Conservation (phyloP, 257 asterid genomes). For the Gentiana straminea region DNA sequence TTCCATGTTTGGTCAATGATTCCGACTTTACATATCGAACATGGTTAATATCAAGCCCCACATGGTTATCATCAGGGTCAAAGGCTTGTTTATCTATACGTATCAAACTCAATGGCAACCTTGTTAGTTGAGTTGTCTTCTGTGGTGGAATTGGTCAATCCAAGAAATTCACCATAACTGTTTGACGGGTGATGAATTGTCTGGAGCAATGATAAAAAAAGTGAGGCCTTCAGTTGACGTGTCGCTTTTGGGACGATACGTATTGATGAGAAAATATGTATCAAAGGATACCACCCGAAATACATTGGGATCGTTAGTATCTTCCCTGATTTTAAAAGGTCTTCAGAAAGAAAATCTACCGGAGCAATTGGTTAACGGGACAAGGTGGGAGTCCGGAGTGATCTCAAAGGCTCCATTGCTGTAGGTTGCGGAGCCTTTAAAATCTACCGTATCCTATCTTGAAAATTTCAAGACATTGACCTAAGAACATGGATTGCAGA, state of each 20-base stretch:
- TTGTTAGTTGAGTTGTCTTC: too few relatives aligned
- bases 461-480: background rate
- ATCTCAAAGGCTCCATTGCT: slow-evolving; percentile 43
- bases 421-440: slow-evolving; percentile 21
- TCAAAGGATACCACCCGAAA: slow-evolving; percentile 41
- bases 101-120: too few relatives aligned
- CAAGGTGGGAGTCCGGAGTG: slow-evolving; percentile 40
- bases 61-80: too few relatives aligned
- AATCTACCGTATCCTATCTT: slow-evolving; percentile 7
- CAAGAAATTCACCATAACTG: too few relatives aligned
- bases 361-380: slow-evolving; percentile 14
- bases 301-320: background rate
- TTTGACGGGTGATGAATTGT: too few relatives aligned
- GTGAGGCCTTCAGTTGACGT: slow-evolving; percentile 70
- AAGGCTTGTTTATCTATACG: too few relatives aligned
- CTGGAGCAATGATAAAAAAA: slow-evolving; percentile 31
- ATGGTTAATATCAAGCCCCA: too few relatives aligned
- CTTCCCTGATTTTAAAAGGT: slow-evolving; percentile 54
- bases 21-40: too few relatives aligned
- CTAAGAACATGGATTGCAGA: slow-evolving; percentile 10
- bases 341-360: slow-evolving; percentile 37
- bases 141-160: too few relatives aligned
- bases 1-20: too few relatives aligned
- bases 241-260: slow-evolving; percentile 5
- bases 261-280: slow-evolving; percentile 53